Conservation (phyloP, 2,329 filamentous ascomycete genomes). For the Fusarium sp. region DNA sequence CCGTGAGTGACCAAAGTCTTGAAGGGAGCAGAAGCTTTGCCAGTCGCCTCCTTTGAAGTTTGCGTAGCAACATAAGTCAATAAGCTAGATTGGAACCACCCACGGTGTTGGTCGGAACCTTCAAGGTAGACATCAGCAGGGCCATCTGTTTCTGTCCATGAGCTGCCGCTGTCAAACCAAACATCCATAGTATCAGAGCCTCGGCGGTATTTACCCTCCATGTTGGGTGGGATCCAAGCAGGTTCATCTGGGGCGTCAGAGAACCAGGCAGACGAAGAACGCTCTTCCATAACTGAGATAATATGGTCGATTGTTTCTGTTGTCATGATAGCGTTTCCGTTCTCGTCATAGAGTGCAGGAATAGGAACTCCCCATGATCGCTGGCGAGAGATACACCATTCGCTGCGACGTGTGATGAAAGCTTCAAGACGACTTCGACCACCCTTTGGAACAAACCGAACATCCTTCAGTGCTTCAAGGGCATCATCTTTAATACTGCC, state of each 20-base stretch:
- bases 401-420: constrained; percentile 86
- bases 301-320: constrained; percentile 85
- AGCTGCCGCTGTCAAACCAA: constrained; percentile 98
- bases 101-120: constrained; percentile 94
- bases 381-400: constrained; percentile 98
- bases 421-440: constrained; percentile 81
- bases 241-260: constrained; percentile 79
- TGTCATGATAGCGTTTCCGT: constrained; percentile 80
- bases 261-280: constrained; percentile 95
- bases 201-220: constrained; percentile 72
- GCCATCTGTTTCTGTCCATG: constrained; percentile 73
- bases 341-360: constrained; percentile 82
- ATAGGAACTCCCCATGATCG: constrained; percentile 97
- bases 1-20: constrained; percentile 93
- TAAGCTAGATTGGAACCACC: constrained; percentile 98
- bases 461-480: constrained; percentile 72
- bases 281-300: constrained; percentile 77
- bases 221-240: constrained; percentile 76
- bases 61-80: constrained; percentile 82
- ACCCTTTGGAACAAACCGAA: constrained; percentile 80
- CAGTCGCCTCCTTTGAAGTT: constrained; percentile 46
- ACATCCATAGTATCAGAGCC: constrained; percentile 98
- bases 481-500: constrained; percentile 81
- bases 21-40: constrained; percentile 70
- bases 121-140: constrained; percentile 91